A percentile compares a stretch with the other conserved stretches of the same genome.
Conservation (phyloP, 345 rosid genomes). For the Cardamine chenopodiifolia region DNA sequence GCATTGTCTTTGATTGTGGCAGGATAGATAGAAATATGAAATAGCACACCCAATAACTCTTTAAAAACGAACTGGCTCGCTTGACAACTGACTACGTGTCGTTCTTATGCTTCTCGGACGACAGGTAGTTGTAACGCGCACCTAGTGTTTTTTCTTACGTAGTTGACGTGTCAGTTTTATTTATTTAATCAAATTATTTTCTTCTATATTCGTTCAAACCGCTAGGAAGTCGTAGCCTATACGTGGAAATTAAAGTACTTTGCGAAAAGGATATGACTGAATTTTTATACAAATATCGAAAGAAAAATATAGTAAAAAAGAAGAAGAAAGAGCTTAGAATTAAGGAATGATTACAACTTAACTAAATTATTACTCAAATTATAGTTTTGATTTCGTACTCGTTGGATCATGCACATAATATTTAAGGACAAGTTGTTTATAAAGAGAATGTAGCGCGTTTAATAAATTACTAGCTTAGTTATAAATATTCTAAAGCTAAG, state of each 20-base stretch:
- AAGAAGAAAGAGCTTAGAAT: neutral
- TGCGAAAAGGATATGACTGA: neutral
- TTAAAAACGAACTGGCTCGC: constrained; percentile 2
- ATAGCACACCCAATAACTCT: constrained; percentile 33
- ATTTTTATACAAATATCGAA: neutral
- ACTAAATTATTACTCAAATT: neutral
- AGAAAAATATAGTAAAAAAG: neutral
- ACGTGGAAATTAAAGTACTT: constrained; percentile 5
- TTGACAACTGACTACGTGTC: constrained; percentile 43
- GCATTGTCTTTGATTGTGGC: constrained; percentile 42
- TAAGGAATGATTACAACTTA: neutral
- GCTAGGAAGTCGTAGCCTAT: constrained; percentile 23
- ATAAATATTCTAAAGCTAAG: constrained; percentile 11
- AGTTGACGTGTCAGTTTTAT: neutral
- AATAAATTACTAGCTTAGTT: neutral
- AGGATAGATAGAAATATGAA: constrained; percentile 14
- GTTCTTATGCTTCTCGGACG: constrained; percentile 38
- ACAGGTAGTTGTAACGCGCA: constrained; percentile 40
- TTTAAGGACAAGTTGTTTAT: neutral
- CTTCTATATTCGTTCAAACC: constrained; percentile 10
- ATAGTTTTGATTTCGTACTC: neutral
- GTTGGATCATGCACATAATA: constrained; percentile 7
- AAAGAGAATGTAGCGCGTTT: constrained; percentile 27
- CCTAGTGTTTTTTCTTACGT: constrained; percentile 13
- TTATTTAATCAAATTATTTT: neutral